phyloP scores from a whole-genome alignment of 164 flowering plant species.

The Vitis labrusca region DNA sequence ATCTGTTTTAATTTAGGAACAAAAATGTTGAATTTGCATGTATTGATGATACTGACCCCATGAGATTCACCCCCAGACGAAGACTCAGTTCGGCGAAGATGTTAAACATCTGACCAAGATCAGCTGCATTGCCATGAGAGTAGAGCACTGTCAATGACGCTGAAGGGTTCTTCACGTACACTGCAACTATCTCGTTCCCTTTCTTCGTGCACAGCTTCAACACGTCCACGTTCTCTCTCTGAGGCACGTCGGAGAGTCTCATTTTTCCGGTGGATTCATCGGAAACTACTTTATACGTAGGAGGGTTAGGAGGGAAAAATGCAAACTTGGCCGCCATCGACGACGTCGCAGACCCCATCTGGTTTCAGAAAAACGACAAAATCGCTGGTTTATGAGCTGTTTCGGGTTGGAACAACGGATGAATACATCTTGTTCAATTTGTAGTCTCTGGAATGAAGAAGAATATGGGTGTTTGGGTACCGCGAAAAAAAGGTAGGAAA shows the following conservation, averaged over 20 bases:
- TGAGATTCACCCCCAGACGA: slow-evolving; percentile 73
- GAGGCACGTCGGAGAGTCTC: slow-evolving; percentile 50
- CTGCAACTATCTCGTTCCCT: slow-evolving; percentile 71
- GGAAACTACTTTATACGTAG: slow-evolving; percentile 54
- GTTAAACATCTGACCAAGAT: slow-evolving; percentile 91
- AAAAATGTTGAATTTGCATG: neutral
- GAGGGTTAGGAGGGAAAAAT: slow-evolving; percentile 90
- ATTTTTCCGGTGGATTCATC: slow-evolving; percentile 56
- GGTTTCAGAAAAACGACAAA: neutral
- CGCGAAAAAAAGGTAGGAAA: no score
- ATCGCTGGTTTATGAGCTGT: neutral
- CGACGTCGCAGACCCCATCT: slow-evolving; percentile 83
- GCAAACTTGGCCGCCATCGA: slow-evolving; percentile 92
- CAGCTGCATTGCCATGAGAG: slow-evolving; percentile 97
- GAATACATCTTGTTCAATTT: no score
- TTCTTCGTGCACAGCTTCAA: slow-evolving; percentile 64
- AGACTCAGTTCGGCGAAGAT: slow-evolving; percentile 73
- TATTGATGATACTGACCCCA: slow-evolving; percentile 63
- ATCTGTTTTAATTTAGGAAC: neutral
- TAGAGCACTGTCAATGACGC: slow-evolving; percentile 79
- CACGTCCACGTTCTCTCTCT: slow-evolving; percentile 67
- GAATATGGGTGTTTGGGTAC: no score
- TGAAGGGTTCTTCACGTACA: slow-evolving; percentile 62
- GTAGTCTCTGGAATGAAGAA: no score
- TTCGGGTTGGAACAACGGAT: no score